Evolutionary conservation across 495 filamentous ascomycete genomes (phyloP).

Genomic region (Emericellopsis terricola): DNA sequence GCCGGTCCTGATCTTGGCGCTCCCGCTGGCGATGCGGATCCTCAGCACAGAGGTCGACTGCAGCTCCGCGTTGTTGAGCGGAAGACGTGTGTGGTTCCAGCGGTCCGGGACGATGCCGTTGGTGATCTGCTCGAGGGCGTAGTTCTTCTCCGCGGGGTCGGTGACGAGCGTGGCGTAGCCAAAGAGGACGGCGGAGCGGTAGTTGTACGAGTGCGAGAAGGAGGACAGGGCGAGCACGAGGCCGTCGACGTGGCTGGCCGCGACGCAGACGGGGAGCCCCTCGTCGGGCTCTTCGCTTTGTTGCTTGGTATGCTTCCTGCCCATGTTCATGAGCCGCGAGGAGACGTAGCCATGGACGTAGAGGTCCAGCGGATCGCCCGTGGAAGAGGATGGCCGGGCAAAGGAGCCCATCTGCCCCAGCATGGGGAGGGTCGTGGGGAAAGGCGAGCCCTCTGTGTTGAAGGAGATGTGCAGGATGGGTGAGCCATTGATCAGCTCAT

Average conservation of each 20-base stretch:
- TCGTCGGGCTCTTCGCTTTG: not conserved
- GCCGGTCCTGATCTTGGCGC: slow-evolving; percentile 61
- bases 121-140: slow-evolving; percentile 70
- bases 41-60: slow-evolving; percentile 56
- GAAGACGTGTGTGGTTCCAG: slow-evolving; percentile 51
- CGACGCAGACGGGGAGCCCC: slow-evolving; percentile 47
- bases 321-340: slow-evolving; percentile 56
- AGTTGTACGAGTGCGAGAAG: slow-evolving; percentile 72
- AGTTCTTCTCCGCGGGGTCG: slow-evolving; percentile 54
- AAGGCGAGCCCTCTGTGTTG: slow-evolving; percentile 41
- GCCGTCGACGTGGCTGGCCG: slow-evolving; percentile 50
- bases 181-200: slow-evolving; percentile 66
- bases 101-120: slow-evolving; percentile 50
- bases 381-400: slow-evolving; percentile 38
- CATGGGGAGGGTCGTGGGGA: slow-evolving; percentile 72
- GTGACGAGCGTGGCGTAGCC: slow-evolving; percentile 54
- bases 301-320: slow-evolving; percentile 26
- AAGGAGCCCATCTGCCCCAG: slow-evolving; percentile 71
- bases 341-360: slow-evolving; percentile 84
- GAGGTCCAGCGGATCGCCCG: slow-evolving; percentile 51
- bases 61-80: slow-evolving; percentile 62
- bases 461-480: slow-evolving; percentile 78
- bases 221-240: slow-evolving; percentile 63
- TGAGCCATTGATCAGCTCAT: slow-evolving; percentile 59
- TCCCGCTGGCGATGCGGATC: slow-evolving; percentile 50